phyloP scores from a whole-genome alignment of 768 basidiomycete genomes.

The Boletus edulis region DNA sequence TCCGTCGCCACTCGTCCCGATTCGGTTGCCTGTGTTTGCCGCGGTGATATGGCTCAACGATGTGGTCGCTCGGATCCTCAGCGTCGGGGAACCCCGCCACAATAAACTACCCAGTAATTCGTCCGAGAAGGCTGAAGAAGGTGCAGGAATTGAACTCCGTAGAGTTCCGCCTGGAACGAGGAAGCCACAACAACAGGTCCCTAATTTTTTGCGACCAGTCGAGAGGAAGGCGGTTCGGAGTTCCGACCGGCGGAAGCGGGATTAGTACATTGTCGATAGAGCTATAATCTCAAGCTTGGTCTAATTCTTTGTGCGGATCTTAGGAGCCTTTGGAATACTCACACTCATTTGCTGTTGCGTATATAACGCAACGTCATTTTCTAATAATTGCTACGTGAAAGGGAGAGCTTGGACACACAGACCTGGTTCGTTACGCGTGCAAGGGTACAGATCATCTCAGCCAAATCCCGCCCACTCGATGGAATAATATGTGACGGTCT shows the following conservation, averaged over 20 bases:
- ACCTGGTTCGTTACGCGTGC: neutral
- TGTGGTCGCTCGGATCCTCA: constrained; percentile 58
- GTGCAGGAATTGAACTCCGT: constrained; percentile 36
- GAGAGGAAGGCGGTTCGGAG: constrained; percentile 25
- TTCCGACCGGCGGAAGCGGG: constrained; percentile 44
- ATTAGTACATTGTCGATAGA: constrained; percentile 31
- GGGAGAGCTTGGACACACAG: neutral
- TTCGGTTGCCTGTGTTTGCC: constrained; percentile 75
- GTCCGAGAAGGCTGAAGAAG: constrained; percentile 62
- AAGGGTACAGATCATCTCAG: constrained; percentile 7
- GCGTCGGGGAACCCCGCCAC: constrained; percentile 23
- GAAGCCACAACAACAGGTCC: constrained; percentile 10
- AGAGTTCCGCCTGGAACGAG: constrained; percentile 8
- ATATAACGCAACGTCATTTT: constrained; percentile 4
- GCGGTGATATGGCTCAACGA: constrained; percentile 76
- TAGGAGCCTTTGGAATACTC: constrained; percentile 14
- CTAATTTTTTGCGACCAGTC: constrained; percentile 3
- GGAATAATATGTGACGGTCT: constrained; percentile 68
- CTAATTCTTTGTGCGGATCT: constrained; percentile 17
- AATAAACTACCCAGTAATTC: constrained; percentile 44
- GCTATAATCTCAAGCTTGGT: constrained; percentile 8
- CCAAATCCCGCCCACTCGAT: constrained; percentile 94
- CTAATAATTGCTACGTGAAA: neutral
- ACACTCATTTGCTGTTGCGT: constrained; percentile 5
- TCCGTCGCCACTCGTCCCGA: constrained; percentile 77